phyloP scores from a whole-genome alignment of 2,329 filamentous ascomycete species.

The Aspergillus sergii region DNA sequence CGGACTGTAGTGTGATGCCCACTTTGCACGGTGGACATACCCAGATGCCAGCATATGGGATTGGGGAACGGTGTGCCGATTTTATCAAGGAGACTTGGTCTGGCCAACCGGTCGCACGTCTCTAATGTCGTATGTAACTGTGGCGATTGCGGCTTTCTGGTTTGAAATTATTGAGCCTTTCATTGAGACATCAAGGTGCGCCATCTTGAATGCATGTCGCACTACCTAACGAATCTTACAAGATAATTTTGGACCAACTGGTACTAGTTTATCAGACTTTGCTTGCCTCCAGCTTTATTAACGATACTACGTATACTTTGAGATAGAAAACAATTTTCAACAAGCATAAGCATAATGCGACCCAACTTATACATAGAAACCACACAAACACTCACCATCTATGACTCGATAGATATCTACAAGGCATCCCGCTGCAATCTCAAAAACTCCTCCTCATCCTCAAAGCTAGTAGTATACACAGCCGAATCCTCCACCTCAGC shows the following conservation, averaged over 20 bases:
- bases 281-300: no score
- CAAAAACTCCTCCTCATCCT: neutral
- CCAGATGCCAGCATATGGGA: constrained; percentile 61
- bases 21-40: constrained; percentile 55
- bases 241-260: neutral
- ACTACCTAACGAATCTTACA: neutral
- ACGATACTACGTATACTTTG: no score
- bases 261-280: neutral
- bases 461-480: neutral
- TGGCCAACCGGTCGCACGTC: neutral
- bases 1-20: constrained; percentile 58
- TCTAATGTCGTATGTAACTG: neutral
- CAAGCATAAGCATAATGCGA: neutral
- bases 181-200: no score
- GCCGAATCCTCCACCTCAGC: neutral
- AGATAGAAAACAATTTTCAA: neutral
- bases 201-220: neutral
- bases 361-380: neutral
- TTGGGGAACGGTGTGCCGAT: constrained; percentile 58
- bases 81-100: constrained; percentile 49
- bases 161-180: neutral
- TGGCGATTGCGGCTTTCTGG: no score
- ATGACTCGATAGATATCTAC: neutral
- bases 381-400: neutral
- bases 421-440: neutral